Evolutionary conservation across 441 rosid genomes (phyloP), one percentile per base, ranked within the genome.

Genomic region (Hypseocharis bilobata): DNA sequence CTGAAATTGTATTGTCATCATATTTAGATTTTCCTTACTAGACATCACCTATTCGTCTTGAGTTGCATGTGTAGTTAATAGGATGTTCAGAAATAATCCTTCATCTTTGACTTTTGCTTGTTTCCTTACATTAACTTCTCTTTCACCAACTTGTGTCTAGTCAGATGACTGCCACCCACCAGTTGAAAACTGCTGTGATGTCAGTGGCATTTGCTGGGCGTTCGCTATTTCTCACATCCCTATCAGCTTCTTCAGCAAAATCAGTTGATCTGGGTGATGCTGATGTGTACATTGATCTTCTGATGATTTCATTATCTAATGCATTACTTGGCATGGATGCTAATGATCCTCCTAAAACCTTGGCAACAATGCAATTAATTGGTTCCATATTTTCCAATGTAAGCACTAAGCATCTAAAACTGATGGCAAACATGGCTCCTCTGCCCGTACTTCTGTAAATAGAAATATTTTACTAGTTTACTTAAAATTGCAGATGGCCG

Each of bases 131-230:
- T 81, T 76, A 82, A 83, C 83, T 71, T 64, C 74, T 67, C 62
- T 72, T 76, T 58, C 68, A 60, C 45, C 68, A 67, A 76, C 74
- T 64, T 83, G 83, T 86, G 69, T 86, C 85, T 86, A 78, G 82
- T 82, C 85, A 94, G 99, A 89, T 86, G 84, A 94, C 98, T 72
- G 99, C 99, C 85, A 94, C 96, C 66, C 99, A 94, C 83, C 99
- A 94, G 81, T 82, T 94, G 86, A 91, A 88, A 82, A 85, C 96
- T 69, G 99, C 97, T 72, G 87, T 94, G 72, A 89, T 77, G 86
- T 94, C 99, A 36, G 91, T 94, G 65, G 99, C 99, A 74, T 91
- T 83, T 89, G 89, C 98, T 58, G 96, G 94, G 63, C 96, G 99
- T 66, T 79, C 98, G 26, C 83, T 94, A 65, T 88, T 85, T 76